Evolutionary conservation across 2,329 filamentous ascomycete genomes (phyloP).

Genomic region (Trichoderma atrobrunneum): DNA sequence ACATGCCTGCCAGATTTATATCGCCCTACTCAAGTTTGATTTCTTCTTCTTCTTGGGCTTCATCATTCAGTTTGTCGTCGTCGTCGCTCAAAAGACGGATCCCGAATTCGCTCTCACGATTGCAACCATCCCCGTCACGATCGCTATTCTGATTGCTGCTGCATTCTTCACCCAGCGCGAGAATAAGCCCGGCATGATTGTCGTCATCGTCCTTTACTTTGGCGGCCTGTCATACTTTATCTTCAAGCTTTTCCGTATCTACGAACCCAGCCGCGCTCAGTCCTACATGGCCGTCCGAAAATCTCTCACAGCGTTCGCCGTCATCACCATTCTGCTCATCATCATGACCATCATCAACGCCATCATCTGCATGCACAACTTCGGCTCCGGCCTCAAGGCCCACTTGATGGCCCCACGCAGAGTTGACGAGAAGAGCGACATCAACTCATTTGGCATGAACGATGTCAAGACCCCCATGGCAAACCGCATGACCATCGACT

Average conservation of each 20-base stretch:
- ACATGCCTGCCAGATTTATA: slow-evolving; percentile 70
- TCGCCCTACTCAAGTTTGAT: slow-evolving; percentile 95
- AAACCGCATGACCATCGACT: slow-evolving; percentile 63
- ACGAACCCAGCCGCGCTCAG: slow-evolving; percentile 56
- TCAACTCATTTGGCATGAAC: slow-evolving; percentile 54
- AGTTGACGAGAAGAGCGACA: slow-evolving; percentile 54
- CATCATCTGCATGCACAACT: slow-evolving; percentile 84
- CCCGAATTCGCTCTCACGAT: slow-evolving; percentile 84
- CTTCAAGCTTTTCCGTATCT: slow-evolving; percentile 98
- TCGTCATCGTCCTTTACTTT: slow-evolving; percentile 81
- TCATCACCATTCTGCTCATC: slow-evolving; percentile 87
- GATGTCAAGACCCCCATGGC: slow-evolving; percentile 56
- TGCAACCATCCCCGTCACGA: slow-evolving; percentile 86
- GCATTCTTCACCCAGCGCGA: slow-evolving; percentile 84
- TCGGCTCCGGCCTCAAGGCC: slow-evolving; percentile 82
- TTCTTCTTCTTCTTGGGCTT: slow-evolving; percentile 99
- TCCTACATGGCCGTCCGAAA: slow-evolving; percentile 77
- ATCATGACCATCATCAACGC: slow-evolving; percentile 85
- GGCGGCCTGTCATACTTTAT: slow-evolving; percentile 91
- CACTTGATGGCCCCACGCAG: slow-evolving; percentile 64
- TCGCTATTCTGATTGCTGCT: slow-evolving; percentile 80
- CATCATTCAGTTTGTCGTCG: slow-evolving; percentile 94
- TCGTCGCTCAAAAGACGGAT: slow-evolving; percentile 68
- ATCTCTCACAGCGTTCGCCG: slow-evolving; percentile 87
- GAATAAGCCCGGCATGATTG: slow-evolving; percentile 72